A percentile compares a stretch with the other conserved stretches of the same genome.
Conservation (phyloP, 352 stramenopile genomes). For the Phytophthora citricola region DNA sequence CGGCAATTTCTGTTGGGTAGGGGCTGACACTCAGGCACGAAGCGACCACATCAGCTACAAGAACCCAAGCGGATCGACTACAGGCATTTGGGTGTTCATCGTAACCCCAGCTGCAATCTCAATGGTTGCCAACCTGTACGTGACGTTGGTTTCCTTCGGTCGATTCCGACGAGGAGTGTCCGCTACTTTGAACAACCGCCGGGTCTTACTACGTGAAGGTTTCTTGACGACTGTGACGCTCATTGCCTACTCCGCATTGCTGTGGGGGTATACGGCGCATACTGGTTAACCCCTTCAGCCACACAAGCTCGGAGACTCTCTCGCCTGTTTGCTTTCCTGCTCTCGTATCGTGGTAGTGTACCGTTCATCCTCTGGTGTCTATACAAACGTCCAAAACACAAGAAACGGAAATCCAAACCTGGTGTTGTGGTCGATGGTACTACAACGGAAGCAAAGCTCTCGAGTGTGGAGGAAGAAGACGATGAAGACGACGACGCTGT, state of each 20-base stretch:
- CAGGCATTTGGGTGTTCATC: constrained; percentile 77
- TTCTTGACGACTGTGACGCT: constrained; percentile 78
- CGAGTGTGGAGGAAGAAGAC: constrained; percentile 28
- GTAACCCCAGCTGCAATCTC: constrained; percentile 57
- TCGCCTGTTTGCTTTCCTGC: constrained; percentile 68
- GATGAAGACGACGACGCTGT: constrained; percentile 67
- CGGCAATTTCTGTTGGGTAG: constrained; percentile 80
- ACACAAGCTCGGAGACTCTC: constrained; percentile 48
- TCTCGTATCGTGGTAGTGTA: constrained; percentile 76
- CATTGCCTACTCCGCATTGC: constrained; percentile 68
- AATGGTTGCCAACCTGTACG: constrained; percentile 69
- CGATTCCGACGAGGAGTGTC: constrained; percentile 70
- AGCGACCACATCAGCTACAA: constrained; percentile 45
- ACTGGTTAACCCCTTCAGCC: constrained; percentile 55
- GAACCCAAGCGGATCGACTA: constrained; percentile 30
- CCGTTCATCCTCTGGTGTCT: constrained; percentile 79
- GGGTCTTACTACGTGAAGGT: constrained; percentile 66
- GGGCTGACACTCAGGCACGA: constrained; percentile 37
- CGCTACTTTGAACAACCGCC: constrained; percentile 61
- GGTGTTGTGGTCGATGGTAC: constrained; percentile 31
- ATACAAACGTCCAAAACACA: constrained; percentile 51
- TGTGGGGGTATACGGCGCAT: constrained; percentile 73
- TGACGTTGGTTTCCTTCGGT: constrained; percentile 66
- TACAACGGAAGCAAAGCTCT: neutral
- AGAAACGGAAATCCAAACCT: constrained; percentile 26